Percentiles rank a stretch among this genome's conserved stretches.
Evolutionary conservation across 257 asterid genomes (phyloP).

Genomic region (Salvia splendens): DNA sequence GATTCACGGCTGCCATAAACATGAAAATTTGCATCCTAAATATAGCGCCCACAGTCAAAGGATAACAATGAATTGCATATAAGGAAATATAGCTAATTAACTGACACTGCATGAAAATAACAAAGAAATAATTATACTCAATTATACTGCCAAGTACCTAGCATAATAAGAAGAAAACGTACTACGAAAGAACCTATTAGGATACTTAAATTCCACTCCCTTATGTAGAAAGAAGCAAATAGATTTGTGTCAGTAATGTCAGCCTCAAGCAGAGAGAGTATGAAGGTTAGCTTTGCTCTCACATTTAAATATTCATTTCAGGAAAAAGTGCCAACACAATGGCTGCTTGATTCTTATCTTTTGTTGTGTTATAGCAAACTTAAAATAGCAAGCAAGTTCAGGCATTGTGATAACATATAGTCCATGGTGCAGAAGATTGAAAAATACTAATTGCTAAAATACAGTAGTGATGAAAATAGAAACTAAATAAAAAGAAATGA

Average conservation of each 20-base stretch:
- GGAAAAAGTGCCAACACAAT: not conserved
- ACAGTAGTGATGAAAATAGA: conserved; percentile 1
- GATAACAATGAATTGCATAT: not conserved
- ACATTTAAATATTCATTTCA: not conserved
- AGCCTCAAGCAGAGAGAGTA: not conserved
- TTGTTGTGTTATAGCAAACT: not conserved
- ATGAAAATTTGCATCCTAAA: conserved; percentile 26
- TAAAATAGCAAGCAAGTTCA: not conserved
- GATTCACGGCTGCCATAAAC: conserved; percentile 60
- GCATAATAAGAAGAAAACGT: not conserved
- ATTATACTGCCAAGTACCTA: not conserved
- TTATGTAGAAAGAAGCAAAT: not conserved
- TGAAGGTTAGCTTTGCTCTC: not conserved
- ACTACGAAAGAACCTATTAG: not conserved
- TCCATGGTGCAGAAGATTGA: no score
- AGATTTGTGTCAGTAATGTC: not conserved
- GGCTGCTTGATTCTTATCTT: not conserved
- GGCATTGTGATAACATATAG: not conserved
- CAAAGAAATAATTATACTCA: not conserved
- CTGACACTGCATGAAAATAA: conserved; percentile 7
- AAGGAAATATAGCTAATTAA: not conserved
- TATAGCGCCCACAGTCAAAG: conserved; percentile 19
- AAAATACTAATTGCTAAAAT: not conserved
- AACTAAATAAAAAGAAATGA: not conserved
- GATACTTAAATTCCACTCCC: not conserved